These are phyloP conservation scores for Alternaria ventricosa DNA, from an alignment of 2,329 filamentous ascomycete species.

Conservation along the genomic window DNA sequence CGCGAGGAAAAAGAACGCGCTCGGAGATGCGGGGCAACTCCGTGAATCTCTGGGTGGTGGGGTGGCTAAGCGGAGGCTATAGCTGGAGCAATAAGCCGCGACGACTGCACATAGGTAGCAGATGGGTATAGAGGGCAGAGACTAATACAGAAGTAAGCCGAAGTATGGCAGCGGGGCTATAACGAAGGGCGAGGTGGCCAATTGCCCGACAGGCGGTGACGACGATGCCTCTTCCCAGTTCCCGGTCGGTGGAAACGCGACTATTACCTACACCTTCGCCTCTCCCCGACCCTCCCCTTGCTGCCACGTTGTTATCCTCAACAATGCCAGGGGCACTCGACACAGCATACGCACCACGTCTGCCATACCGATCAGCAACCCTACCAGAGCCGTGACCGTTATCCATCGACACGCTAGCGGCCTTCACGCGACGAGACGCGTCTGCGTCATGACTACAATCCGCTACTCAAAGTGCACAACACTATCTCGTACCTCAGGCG, in stretches of 20 bases:
- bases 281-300: not conserved
- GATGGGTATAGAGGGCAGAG: not conserved
- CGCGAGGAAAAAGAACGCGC: slow-evolving; percentile 27
- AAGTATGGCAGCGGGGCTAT: not conserved
- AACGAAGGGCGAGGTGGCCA: not conserved
- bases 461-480: not conserved
- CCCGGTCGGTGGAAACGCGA: slow-evolving; percentile 6
- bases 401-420: slow-evolving; percentile 3
- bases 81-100: not conserved
- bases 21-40: slow-evolving; percentile 35
- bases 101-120: not conserved
- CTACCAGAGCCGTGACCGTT: not conserved
- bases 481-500: not conserved
- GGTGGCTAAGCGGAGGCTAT: slow-evolving; percentile 13
- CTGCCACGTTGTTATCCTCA: slow-evolving; percentile 9
- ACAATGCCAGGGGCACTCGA: slow-evolving; percentile 4
- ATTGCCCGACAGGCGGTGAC: not conserved
- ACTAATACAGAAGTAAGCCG: not conserved
- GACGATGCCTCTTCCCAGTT: not conserved
- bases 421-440: slow-evolving; percentile 17
- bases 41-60: slow-evolving; percentile 20
- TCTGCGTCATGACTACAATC: not conserved
- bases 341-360: slow-evolving; percentile 9
- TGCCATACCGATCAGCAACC: not conserved
- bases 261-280: not conserved